Evolutionary conservation across 2,329 filamentous ascomycete species (phyloP).

Genomic region (Bisporella sp.): DNA sequence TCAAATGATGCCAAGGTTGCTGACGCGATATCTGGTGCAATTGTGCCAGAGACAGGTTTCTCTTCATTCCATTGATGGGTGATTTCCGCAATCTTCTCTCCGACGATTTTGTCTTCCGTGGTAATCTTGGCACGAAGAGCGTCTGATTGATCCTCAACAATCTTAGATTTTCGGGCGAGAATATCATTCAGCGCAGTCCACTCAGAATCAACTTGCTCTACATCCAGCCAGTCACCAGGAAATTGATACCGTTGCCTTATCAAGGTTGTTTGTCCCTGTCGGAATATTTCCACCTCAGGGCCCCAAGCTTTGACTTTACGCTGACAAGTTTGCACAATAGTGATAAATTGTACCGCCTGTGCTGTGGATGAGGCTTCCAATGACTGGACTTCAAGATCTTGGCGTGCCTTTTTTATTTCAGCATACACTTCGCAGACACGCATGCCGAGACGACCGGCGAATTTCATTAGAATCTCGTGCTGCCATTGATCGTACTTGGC

Average conservation of each 20-base stretch:
- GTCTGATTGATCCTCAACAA: conserved; percentile 94
- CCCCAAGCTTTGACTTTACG: conserved; percentile 91
- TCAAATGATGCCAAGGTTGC: conserved; percentile 78
- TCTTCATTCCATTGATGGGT: conserved; percentile 88
- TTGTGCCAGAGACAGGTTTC: conserved; percentile 92
- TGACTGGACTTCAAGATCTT: conserved; percentile 85
- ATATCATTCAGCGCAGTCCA: conserved; percentile 94
- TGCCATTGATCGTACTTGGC: conserved; percentile 99
- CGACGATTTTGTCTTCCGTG: conserved; percentile 87
- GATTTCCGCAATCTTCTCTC: conserved; percentile 80
- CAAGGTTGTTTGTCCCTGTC: conserved; percentile 89
- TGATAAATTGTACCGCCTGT: conserved; percentile 97
- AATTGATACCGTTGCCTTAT: conserved; percentile 91
- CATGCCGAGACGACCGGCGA: conserved; percentile 78
- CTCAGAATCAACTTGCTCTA: conserved; percentile 92
- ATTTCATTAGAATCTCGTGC: conserved; percentile 91
- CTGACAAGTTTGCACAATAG: conserved; percentile 93
- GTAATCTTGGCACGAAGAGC: conserved; percentile 90
- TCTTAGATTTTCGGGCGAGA: conserved; percentile 83
- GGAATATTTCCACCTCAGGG: conserved; percentile 91
- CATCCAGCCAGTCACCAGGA: conserved; percentile 86
- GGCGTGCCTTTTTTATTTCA: conserved; percentile 84
- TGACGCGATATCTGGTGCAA: conserved; percentile 83
- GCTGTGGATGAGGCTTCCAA: conserved; percentile 93
- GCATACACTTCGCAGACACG: conserved; percentile 89